Evolutionary conservation across 169 alveolate species (phyloP).

Genomic region (Theileria orientalis): DNA sequence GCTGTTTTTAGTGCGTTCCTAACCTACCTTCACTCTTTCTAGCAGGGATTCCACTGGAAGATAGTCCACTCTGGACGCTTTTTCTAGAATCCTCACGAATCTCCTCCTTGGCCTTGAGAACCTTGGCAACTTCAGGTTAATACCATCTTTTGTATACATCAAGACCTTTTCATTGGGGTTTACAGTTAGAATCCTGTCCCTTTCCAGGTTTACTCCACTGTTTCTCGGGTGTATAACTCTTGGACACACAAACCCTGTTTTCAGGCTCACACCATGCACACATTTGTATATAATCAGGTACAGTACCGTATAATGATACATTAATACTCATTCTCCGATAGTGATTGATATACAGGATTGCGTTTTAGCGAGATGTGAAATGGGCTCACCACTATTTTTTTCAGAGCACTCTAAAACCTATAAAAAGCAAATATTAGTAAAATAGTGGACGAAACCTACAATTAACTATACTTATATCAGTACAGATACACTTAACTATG

Average conservation of each 20-base stretch:
- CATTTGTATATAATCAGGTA: conserved; percentile 1
- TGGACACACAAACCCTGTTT: background rate
- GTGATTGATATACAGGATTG: conserved; percentile 59
- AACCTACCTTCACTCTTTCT: conserved; percentile 22
- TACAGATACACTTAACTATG: too few relatives aligned
- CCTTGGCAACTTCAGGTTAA: conserved; percentile 27
- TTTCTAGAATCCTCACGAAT: conserved; percentile 10
- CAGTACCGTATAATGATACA: background rate
- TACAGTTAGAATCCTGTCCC: background rate
- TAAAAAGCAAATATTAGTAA: background rate
- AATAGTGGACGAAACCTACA: too few relatives aligned
- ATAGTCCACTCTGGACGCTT: conserved; percentile 5
- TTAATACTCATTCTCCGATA: conserved; percentile 58
- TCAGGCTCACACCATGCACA: background rate
- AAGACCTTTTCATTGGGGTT: conserved; percentile 1
- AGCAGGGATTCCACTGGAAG: conserved; percentile 9
- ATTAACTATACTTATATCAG: too few relatives aligned
- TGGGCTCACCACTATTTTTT: conserved; percentile 48
- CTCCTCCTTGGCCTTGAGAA: conserved; percentile 16
- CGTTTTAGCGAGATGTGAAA: conserved; percentile 44
- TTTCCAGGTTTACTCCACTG: background rate
- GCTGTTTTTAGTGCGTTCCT: background rate
- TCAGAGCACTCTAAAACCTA: conserved; percentile 56
- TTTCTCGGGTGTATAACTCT: background rate
- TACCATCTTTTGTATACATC: conserved; percentile 34